Conservation (phyloP, 139 green algal species). For the Microglena sp. region DNA sequence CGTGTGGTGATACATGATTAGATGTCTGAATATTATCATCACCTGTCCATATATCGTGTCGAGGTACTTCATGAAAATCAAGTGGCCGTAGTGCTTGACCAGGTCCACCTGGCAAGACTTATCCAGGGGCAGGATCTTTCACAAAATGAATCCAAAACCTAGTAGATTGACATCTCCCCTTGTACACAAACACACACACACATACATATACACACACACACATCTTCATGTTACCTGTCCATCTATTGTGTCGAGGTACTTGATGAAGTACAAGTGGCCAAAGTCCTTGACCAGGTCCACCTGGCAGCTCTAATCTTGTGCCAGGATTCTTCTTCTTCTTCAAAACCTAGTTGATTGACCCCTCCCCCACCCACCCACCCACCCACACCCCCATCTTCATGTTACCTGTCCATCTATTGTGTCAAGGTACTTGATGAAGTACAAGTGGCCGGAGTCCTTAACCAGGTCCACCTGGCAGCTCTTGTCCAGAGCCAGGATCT, state of each 20-base stretch:
- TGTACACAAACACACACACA: too few species aligned
- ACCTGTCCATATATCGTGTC: conserved; percentile 28
- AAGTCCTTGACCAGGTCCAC: conserved; percentile 91
- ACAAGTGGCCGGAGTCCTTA: conserved; percentile 90
- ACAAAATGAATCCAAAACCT: conserved; percentile 98
- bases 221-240: conserved; percentile 18
- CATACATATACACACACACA: too few species aligned
- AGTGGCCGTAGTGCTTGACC: conserved; percentile 87
- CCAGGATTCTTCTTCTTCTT: too few species aligned
- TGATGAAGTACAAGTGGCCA: conserved; percentile 95
- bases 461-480: conserved; percentile 84
- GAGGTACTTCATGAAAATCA: conserved; percentile 94
- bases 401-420: conserved; percentile 13
- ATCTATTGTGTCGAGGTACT: conserved; percentile 68
- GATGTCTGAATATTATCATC: too few species aligned
- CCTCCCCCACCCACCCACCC: too few species aligned
- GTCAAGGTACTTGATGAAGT: conserved; percentile 95
- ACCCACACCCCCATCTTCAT: too few species aligned
- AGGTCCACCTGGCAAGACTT: conserved; percentile 76
- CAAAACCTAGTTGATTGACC: too few species aligned
- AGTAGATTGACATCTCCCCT: too few species aligned
- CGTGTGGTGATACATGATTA: too few species aligned
- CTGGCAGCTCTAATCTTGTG: too few species aligned
- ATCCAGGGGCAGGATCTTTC: conserved; percentile 95
- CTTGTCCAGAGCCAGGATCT: conserved; percentile 91